Evolutionary conservation across 2,329 filamentous ascomycete genomes (phyloP).

Genomic region (Xylaria sp.): DNA sequence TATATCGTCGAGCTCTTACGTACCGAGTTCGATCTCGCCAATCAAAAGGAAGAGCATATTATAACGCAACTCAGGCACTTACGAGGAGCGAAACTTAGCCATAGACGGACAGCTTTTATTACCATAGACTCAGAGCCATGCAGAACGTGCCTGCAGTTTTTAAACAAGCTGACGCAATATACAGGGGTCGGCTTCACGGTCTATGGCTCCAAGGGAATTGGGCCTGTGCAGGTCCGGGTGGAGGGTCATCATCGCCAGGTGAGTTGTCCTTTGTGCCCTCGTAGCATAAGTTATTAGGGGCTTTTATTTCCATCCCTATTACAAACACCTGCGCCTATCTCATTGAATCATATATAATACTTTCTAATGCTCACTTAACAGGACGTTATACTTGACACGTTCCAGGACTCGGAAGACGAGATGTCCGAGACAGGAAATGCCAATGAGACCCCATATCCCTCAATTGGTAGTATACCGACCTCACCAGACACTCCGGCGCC

Average conservation of each 20-base stretch:
- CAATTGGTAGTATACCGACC: too few species aligned
- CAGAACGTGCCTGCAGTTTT: constrained; percentile 38
- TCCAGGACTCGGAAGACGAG: constrained; percentile 38
- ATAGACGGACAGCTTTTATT: constrained; percentile 34
- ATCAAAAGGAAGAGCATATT: constrained; percentile 17
- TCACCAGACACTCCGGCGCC: not conserved
- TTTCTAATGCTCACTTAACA: not conserved
- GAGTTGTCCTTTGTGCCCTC: not conserved
- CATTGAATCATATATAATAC: not conserved
- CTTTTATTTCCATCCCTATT: not conserved
- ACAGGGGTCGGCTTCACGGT: constrained; percentile 39
- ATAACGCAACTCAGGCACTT: constrained; percentile 35
- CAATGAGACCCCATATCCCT: not conserved
- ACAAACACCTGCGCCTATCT: too few species aligned
- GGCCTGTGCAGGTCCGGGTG: constrained; percentile 38
- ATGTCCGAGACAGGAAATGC: not conserved
- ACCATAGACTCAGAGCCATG: constrained; percentile 44
- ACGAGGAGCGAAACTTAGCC: constrained; percentile 18
- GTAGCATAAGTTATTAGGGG: not conserved
- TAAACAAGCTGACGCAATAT: constrained; percentile 38
- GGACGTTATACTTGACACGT: constrained; percentile 38
- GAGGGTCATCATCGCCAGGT: constrained; percentile 20
- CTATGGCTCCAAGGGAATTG: constrained; percentile 33
- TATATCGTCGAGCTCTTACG: constrained; percentile 7
- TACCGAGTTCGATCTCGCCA: not conserved